A percentile compares a stretch with the other conserved stretches of the same genome.
These are phyloP conservation scores for Bacidia gigantensis DNA, from an alignment of 495 filamentous ascomycete genomes.

Conservation along the genomic window DNA sequence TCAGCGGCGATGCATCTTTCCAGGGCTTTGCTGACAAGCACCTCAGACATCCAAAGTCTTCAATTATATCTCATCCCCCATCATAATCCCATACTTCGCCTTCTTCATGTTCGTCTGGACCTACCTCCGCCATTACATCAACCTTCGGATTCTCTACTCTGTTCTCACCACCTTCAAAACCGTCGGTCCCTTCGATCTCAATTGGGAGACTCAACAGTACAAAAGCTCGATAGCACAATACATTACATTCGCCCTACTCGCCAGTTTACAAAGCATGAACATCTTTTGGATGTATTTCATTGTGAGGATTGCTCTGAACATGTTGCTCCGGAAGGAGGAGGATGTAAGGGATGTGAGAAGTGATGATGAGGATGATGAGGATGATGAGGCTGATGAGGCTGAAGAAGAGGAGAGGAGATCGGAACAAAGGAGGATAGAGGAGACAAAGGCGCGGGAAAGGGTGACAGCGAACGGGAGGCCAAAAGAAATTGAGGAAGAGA, in stretches of 20 bases:
- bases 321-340: slow-evolving; percentile 34
- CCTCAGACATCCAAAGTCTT: slow-evolving; percentile 76
- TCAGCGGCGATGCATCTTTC: slow-evolving; percentile 3
- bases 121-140: slow-evolving; percentile 85
- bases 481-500: slow-evolving; percentile 13
- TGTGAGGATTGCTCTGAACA: slow-evolving; percentile 52
- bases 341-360: slow-evolving; percentile 48
- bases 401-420: slow-evolving; percentile 15
- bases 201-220: slow-evolving; percentile 76
- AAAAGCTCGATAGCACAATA: slow-evolving; percentile 65
- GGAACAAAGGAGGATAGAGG: background rate
- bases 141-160: slow-evolving; percentile 74
- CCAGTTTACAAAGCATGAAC: slow-evolving; percentile 65
- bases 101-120: slow-evolving; percentile 76
- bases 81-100: slow-evolving; percentile 72
- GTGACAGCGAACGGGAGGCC: slow-evolving; percentile 3
- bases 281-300: slow-evolving; percentile 83
- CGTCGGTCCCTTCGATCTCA: slow-evolving; percentile 72
- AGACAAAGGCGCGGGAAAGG: background rate
- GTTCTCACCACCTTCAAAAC: slow-evolving; percentile 79
- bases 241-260: slow-evolving; percentile 58
- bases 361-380: slow-evolving; percentile 45
- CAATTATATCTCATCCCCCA: slow-evolving; percentile 72
- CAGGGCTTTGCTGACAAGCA: background rate
- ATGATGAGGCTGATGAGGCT: slow-evolving; percentile 17